Base-by-base conservation (phyloP, 1,139 yeast species). In the Pichia cactophila region DNA sequence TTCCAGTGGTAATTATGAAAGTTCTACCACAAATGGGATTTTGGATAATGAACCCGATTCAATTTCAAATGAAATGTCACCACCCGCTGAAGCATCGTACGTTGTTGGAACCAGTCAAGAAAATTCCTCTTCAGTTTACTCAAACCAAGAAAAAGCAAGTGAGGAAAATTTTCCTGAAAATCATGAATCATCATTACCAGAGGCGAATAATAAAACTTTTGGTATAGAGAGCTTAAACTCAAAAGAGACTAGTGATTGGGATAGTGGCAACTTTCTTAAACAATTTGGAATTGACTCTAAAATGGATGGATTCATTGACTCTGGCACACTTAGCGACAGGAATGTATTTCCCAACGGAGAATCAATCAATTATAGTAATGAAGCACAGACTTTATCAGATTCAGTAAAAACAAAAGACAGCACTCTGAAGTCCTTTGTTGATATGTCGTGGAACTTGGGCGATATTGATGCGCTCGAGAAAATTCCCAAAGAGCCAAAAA, bases 391-490 rank as follows among this genome's bases (percentile, higher is more conserved):
- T 11, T 12, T 12, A 10, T 11, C 35, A 10, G 16, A 14, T 3
- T 31, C 35, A 31, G 35, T 10, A 2, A 5, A 31, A 31, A 31
- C 35, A 3, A 31, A 28, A 28, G 31, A 14, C n/a, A 31, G n/a
- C 35, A 12, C 35, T 31, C 14, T 14, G 6, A 31, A 31, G 6
- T 31, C 35, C 2, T 31, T 31, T 31, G 35, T 31, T 31, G 35
- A 31, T 31, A 10, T 31, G 28, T 31, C 35, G 4, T 58, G 61
- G 61, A 48, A 53, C 10, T 57, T 51, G 44, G 60, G 60, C 9
- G 57, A 55, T 45, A 54, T 58, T 26, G 61, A 58, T 41, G 58
- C 52, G 1, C 44, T 56, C 11, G 59, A 55, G 29, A 46, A 54
- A 35, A 26, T 38, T 8, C 45, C 55, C 2, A 47, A 14, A 45